Base-by-base conservation (phyloP, 495 filamentous ascomycete species). In the Cercophora newfieldiana region DNA sequence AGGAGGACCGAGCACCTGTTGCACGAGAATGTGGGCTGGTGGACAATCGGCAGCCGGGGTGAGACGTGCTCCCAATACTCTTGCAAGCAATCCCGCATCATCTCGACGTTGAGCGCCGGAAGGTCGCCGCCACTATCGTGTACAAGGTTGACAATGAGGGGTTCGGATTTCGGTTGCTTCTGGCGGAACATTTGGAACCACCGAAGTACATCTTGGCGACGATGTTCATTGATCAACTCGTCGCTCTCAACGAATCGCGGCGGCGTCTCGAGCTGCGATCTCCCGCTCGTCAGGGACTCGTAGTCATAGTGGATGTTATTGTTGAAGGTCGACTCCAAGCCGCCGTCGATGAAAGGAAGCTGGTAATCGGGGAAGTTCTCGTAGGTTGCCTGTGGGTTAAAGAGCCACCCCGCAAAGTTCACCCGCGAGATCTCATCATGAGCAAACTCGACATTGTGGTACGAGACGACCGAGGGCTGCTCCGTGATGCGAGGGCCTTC, bases 21-120 rank as follows among this genome's bases (percentile, higher is more conserved):
- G 10, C 90, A 88, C 10, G 87, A 89, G 77, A 98, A 99, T 0
- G 94, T 98, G 10, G 95, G 91, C 64, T 92, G 89, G 70, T 99
- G 95, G 48, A 99, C 83, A 58, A 99, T 96, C 30, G 95, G 95
- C 50, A 99, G 80, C 66, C 97, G 93, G 21, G 92, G 87, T 72
- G 96, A 95, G 53, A 97, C 93, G 71, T 96, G 89, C 48, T 90
- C 87, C 94, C 94, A 99, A 77, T 92, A 99, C 48, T 93, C 92
- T 21, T 89, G 87, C 71, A 97, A 87, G 77, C 96, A 99, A 29
- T 91, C 90, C 71, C 95, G 90, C 87, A 98, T 91, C 87, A 95
- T 96, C 31, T 90, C 88, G 50, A 95, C 74, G 71, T 88, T 93
- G 65, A 97, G 76, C 22, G 91, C 86, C 67, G 96, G 94, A 47